Evolutionary conservation across 768 basidiomycete genomes (phyloP).

Genomic region (Serendipita indica): DNA sequence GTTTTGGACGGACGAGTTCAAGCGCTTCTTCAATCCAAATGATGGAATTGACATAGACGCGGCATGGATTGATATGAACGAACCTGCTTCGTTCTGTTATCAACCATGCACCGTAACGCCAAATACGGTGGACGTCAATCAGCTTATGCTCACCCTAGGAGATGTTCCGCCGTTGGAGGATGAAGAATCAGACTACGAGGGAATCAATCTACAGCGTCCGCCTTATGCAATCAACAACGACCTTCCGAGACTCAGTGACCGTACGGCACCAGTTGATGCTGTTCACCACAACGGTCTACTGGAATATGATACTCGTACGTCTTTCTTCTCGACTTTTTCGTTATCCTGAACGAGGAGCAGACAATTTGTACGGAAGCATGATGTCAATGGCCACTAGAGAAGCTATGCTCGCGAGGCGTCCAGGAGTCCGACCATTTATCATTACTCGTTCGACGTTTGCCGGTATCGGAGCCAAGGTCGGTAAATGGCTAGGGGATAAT

Average conservation of each 20-base stretch:
- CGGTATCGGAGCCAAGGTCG: conserved; percentile 49
- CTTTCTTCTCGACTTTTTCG: background rate
- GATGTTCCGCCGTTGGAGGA: background rate
- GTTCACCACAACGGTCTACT: conserved; percentile 42
- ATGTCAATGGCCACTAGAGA: conserved; percentile 48
- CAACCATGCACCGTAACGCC: conserved; percentile 12
- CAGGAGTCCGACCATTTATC: conserved; percentile 43
- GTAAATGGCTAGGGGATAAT: conserved; percentile 41
- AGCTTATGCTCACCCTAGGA: background rate
- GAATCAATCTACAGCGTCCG: conserved; percentile 30
- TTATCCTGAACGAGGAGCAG: conserved; percentile 14
- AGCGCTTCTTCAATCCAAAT: conserved; percentile 6
- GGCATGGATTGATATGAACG: conserved; percentile 23
- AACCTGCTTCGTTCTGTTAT: conserved; percentile 20
- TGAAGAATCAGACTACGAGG: background rate
- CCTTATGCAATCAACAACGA: conserved; percentile 46
- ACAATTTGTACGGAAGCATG: conserved; percentile 59
- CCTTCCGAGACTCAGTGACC: background rate
- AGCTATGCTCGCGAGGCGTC: conserved; percentile 48
- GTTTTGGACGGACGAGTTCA: conserved; percentile 7
- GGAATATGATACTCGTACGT: conserved; percentile 40
- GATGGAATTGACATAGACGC: conserved; percentile 15
- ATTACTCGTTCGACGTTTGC: conserved; percentile 65
- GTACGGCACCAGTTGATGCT: conserved; percentile 26
- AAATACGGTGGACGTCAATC: background rate